Conservation (phyloP, 805 yeast species). For the Tetrapisispora namnaoensis region DNA sequence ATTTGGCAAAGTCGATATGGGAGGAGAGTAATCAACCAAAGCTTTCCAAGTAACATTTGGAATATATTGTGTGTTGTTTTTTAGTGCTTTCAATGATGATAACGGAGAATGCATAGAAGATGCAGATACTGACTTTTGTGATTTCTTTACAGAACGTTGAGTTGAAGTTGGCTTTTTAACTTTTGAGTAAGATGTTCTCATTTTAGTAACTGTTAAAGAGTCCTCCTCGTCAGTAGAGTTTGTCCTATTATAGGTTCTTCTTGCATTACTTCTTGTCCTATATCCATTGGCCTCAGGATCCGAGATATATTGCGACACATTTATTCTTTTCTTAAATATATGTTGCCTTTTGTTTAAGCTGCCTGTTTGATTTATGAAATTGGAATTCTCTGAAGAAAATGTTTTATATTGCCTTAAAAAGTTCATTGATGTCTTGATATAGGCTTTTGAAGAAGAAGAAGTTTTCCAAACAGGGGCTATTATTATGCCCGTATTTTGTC, state of each 20-base stretch:
- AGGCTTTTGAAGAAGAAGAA: constrained; percentile 9
- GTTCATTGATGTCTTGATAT: constrained; percentile 10
- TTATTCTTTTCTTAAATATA: background rate
- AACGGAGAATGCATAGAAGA: constrained; percentile 24
- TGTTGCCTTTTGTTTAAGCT: background rate
- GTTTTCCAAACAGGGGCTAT: constrained; percentile 17
- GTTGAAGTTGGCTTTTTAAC: constrained; percentile 6
- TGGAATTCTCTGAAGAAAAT: constrained; percentile 2
- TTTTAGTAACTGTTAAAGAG: background rate
- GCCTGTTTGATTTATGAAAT: background rate
- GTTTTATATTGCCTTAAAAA: constrained; percentile 21
- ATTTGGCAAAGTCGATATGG: constrained; percentile 48
- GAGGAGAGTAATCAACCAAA: constrained; percentile 72
- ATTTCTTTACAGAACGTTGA: background rate
- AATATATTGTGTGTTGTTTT: constrained; percentile 17
- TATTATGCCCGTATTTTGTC: constrained; percentile 6
- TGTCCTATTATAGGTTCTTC: background rate
- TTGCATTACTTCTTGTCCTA: constrained; percentile 15
- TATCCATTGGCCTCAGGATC: constrained; percentile 11
- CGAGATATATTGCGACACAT: constrained; percentile 1
- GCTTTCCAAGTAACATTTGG: constrained; percentile 50
- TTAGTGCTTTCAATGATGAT: constrained; percentile 17
- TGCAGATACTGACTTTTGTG: background rate
- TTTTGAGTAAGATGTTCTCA: background rate
- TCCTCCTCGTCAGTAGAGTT: background rate